Evolutionary conservation across 768 basidiomycete genomes (phyloP), one percentile per base, ranked within the genome.

Genomic region (Cystofilobasidium bisporidii): DNA sequence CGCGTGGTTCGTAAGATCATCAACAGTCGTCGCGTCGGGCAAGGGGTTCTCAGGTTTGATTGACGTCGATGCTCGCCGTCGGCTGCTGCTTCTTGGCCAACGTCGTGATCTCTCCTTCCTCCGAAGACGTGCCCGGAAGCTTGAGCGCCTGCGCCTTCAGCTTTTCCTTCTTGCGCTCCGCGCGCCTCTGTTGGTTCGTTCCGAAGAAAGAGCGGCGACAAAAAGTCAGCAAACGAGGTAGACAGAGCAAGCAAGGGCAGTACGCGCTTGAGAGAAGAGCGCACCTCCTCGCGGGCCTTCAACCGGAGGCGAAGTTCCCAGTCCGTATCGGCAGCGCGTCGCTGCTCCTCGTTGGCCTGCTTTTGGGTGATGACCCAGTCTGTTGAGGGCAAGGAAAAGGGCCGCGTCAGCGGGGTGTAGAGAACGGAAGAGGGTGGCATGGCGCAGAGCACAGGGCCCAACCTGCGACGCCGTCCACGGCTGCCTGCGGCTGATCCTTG

Each of bases 401-500:
- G n/a, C n/a, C n/a, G n/a, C n/a, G n/a, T n/a, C n/a, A n/a, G n/a
- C n/a, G n/a, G n/a, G n/a, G n/a, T n/a, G n/a, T n/a, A n/a, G n/a
- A n/a, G 32, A 6, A 48, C 28, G 33, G 61, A 43, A 33, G 20
- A 48, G 15, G 3, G 40, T 15, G 45, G 1, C 15, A 28, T 14
- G 18, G 36, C 36, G 36, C 36, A 12, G 12, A 48, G 15, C 30
- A 6, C 17, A 26, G 6, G 2, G 26, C 10, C 43, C 17, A 15
- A 62, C 61, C 61, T 4, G 61, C 3, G 30, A 87, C 86, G 75
- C 90, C 89, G 8, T 86, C 85, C 12, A 91, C 89, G 71, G 86
- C 88, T 76, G 81, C 81, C 69, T 78, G 74, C 0, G 87, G 86
- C 5, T 81, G 76, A 9, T 77, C 79, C 75, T 88, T 87, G 78